Conservation (phyloP, 2,329 filamentous ascomycete genomes). For the Paecilomyces fulvus region DNA sequence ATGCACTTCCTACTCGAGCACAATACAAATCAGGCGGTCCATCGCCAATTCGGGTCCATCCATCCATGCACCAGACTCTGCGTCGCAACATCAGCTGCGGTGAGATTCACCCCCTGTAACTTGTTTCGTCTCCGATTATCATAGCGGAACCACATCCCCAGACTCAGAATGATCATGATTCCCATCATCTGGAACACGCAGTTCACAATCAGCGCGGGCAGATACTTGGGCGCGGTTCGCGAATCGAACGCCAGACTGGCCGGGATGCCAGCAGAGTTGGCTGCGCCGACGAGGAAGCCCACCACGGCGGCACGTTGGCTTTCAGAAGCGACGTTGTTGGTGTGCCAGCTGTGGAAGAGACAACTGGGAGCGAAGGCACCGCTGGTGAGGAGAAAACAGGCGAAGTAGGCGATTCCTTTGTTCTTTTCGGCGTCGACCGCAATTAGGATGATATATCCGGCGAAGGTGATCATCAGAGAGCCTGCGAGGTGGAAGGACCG, state of each 20-base stretch:
- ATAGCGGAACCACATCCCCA: slow-evolving; percentile 6
- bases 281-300: slow-evolving; percentile 7
- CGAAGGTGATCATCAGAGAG: slow-evolving; percentile 7
- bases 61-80: slow-evolving; percentile 4
- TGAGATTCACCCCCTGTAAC: slow-evolving; percentile 4
- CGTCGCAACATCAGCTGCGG: slow-evolving; percentile 5
- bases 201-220: slow-evolving; percentile 7
- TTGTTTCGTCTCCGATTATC: slow-evolving; percentile 5
- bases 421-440: slow-evolving; percentile 4
- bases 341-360: slow-evolving; percentile 9
- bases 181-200: neutral
- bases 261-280: slow-evolving; percentile 8
- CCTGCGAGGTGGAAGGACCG: slow-evolving; percentile 10
- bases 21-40: slow-evolving; percentile 2
- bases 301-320: slow-evolving; percentile 5
- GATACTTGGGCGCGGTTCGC: slow-evolving; percentile 5
- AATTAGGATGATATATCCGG: slow-evolving; percentile 9
- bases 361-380: slow-evolving; percentile 6
- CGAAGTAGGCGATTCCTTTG: slow-evolving; percentile 7
- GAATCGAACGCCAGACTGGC: slow-evolving; percentile 7
- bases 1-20: neutral
- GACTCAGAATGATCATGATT: slow-evolving; percentile 2
- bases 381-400: slow-evolving; percentile 5
- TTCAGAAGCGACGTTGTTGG: slow-evolving; percentile 6
- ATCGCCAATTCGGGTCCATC: slow-evolving; percentile 8